Evolutionary conservation across 768 basidiomycete genomes (phyloP).

Genomic region (Lactarius psammicola): DNA sequence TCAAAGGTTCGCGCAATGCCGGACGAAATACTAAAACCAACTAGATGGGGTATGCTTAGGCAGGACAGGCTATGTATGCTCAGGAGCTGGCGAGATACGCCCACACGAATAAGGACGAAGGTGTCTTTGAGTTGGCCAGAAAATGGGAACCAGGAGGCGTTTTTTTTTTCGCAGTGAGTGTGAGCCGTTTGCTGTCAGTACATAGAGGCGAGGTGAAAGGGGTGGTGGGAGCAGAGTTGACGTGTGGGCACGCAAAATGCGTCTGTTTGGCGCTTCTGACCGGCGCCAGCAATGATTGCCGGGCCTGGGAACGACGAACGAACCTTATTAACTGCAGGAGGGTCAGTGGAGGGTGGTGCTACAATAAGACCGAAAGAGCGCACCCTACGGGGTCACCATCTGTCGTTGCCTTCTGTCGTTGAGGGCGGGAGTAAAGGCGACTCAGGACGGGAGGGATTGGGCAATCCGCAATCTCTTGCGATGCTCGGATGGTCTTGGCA

Average conservation of each 20-base stretch:
- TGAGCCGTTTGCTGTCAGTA: background rate
- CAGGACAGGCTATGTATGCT: background rate
- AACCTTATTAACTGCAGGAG: constrained; percentile 13
- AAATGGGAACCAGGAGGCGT: background rate
- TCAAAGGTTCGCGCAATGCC: background rate
- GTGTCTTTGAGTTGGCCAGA: background rate
- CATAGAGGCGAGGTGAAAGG: background rate
- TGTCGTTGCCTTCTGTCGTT: background rate
- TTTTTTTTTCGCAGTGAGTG: background rate
- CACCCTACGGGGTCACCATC: background rate
- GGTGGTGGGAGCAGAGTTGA: background rate
- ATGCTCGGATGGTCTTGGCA: background rate
- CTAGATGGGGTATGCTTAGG: background rate
- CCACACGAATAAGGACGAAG: background rate
- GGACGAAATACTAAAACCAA: background rate
- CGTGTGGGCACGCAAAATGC: background rate
- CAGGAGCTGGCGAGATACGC: background rate
- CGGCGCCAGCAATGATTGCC: background rate
- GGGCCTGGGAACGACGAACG: background rate
- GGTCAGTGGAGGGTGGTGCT: background rate
- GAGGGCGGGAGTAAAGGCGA: background rate
- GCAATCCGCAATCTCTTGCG: constrained; percentile 1
- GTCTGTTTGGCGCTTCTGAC: constrained; percentile 14
- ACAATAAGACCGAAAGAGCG: background rate
- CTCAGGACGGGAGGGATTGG: background rate